Evolutionary conservation across 2,329 filamentous ascomycete genomes (phyloP), one percentile per base, ranked within the genome.

Genomic region (Amauroascus niger): DNA sequence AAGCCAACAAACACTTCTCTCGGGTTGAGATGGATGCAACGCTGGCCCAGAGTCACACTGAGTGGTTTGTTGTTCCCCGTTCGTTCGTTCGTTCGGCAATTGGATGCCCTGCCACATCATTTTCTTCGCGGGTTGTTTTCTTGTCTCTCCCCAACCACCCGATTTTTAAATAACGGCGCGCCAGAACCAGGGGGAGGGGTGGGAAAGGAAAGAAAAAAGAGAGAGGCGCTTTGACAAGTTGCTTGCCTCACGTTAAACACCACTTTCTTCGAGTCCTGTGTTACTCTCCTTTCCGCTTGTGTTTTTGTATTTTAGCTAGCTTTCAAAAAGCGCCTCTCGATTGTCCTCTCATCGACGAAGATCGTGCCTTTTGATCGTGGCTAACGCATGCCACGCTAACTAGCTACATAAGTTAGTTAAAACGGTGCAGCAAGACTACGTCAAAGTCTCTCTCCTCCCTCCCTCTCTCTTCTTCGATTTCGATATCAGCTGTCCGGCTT

Each of bases 141-240:
- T n/a, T n/a, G n/a, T n/a, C n/a, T n/a, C n/a, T n/a, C n/a, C 50
- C 50, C 50, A 53, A 53, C 50, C 50, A 53, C 50, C 50, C 50
- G 30, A 53, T 37, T 53, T 45, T 30, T n/a, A n/a, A n/a, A 8
- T 41, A 18, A n/a, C 39, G 16, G 5, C 20, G 24, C 26, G 32
- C 11, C 49, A 44, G 20, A 30, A n/a, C n/a, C n/a, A n/a, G n/a
- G n/a, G n/a, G n/a, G n/a, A n/a, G n/a, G n/a, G n/a, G n/a, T n/a
- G n/a, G n/a, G n/a, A n/a, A n/a, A n/a, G n/a, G n/a, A 30, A 30
- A 9, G 5, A 30, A 30, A 33, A 16, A 24, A 35, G 14, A n/a
- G 14, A 35, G 14, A 35, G 11, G 14, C 1, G 2, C 7, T 14
- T 11, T 40, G 33, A 35, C 16, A 28, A n/a, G 16, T 32, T 6